Conservation (phyloP, 176 grass and related monocot species). For the Musa acuminata region DNA sequence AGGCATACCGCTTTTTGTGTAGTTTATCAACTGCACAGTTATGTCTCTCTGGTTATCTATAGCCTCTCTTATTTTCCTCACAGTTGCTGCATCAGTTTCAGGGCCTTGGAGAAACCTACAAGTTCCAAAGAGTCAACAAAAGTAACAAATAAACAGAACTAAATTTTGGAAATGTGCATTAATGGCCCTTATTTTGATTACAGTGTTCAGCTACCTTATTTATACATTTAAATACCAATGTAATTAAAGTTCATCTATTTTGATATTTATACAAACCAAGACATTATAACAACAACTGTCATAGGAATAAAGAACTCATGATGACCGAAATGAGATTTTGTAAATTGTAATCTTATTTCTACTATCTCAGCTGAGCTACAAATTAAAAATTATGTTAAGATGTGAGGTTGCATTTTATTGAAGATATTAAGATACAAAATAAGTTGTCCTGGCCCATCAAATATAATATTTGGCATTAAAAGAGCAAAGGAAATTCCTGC, state of each 20-base stretch:
- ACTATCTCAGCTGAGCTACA: not conserved
- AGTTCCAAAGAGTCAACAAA: constrained; percentile 4
- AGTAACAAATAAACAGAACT: not conserved
- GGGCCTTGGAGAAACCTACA: constrained; percentile 84
- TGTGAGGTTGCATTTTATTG: too few species aligned
- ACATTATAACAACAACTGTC: not conserved
- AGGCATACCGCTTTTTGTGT: constrained; percentile 73
- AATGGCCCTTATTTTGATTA: too few species aligned
- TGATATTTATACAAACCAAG: not conserved
- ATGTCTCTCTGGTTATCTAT: constrained; percentile 84
- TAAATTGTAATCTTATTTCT: not conserved
- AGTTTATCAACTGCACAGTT: constrained; percentile 92
- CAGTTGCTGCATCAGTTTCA: constrained; percentile 64
- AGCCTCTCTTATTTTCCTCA: constrained; percentile 83
- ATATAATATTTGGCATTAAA: not conserved
- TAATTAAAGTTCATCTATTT: not conserved
- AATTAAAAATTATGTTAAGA: too few species aligned
- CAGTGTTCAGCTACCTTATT: not conserved
- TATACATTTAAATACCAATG: not conserved
- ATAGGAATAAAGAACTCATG: not conserved
- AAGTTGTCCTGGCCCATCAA: not conserved
- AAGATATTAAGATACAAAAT: not conserved
- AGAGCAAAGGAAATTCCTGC: constrained; percentile 5
- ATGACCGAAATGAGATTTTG: not conserved
- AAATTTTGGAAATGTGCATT: not conserved